Conservation (phyloP, 306 rosid genomes). For the Vigna hirtella region DNA sequence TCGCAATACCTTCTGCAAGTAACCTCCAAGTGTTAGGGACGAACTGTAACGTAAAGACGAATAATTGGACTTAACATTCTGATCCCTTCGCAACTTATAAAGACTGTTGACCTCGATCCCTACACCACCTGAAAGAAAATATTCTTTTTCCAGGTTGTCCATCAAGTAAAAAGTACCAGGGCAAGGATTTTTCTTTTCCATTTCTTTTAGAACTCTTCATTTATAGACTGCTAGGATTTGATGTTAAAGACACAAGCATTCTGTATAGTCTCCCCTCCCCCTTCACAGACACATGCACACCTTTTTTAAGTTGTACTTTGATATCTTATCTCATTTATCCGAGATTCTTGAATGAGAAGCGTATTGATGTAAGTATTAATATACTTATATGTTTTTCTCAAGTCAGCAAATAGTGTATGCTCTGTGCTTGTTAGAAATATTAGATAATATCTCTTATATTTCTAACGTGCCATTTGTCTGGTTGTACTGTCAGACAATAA, state of each 20-base stretch:
- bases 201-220: slow-evolving; percentile 29
- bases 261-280: background rate
- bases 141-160: background rate
- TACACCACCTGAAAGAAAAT: no score
- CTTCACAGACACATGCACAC: background rate
- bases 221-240: slow-evolving; percentile 19
- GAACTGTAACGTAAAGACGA: no score
- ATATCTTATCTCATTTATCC: background rate
- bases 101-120: no score
- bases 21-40: no score
- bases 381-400: background rate
- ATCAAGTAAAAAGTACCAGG: background rate
- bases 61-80: no score
- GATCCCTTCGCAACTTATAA: no score
- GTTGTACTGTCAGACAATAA: slow-evolving; percentile 11
- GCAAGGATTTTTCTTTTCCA: background rate
- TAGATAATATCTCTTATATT: no score
- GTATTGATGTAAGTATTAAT: background rate
- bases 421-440: background rate
- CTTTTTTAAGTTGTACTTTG: background rate
- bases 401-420: background rate
- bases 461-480: background rate
- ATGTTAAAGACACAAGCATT: background rate
- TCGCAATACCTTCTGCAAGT: no score
- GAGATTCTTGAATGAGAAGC: background rate